A percentile compares a stretch with the other conserved stretches of the same genome.
Conservation (phyloP, 768 basidiomycete species). For the Boletus pseudo-olivaceus region DNA sequence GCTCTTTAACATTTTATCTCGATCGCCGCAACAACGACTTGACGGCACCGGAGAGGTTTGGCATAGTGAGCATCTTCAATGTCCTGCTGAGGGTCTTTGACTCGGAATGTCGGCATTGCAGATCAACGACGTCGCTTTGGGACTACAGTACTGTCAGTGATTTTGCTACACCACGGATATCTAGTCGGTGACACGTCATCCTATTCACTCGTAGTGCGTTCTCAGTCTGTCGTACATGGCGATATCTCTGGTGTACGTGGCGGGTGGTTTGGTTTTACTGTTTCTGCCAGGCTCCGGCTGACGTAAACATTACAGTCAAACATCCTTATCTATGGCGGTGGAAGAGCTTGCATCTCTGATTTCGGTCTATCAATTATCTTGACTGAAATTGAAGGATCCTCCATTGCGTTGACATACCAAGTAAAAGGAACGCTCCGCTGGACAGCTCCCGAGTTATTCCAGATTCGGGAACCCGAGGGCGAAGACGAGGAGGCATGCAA, state of each 20-base stretch:
- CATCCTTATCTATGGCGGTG: slow-evolving; percentile 41
- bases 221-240: slow-evolving; percentile 20
- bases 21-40: slow-evolving; percentile 11
- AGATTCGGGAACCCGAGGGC: not conserved
- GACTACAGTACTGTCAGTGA: slow-evolving; percentile 25
- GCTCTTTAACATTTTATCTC: slow-evolving; percentile 24
- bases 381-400: slow-evolving; percentile 32
- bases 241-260: slow-evolving; percentile 29
- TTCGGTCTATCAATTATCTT: slow-evolving; percentile 45
- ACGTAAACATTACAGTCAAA: slow-evolving; percentile 33
- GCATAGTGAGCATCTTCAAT: slow-evolving; percentile 10
- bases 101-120: not conserved
- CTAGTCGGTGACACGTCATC: not conserved
- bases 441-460: slow-evolving; percentile 44
- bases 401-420: slow-evolving; percentile 31
- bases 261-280: no score
- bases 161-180: not conserved
- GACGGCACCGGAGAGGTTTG: slow-evolving; percentile 8
- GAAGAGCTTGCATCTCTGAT: slow-evolving; percentile 42
- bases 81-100: not conserved
- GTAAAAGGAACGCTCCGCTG: slow-evolving; percentile 43
- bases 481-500: not conserved
- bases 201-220: slow-evolving; percentile 17
- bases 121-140: slow-evolving; percentile 27
- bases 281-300: not conserved